Base-by-base conservation (phyloP, 2,329 filamentous ascomycete species). In the Monilinia polystroma region DNA sequence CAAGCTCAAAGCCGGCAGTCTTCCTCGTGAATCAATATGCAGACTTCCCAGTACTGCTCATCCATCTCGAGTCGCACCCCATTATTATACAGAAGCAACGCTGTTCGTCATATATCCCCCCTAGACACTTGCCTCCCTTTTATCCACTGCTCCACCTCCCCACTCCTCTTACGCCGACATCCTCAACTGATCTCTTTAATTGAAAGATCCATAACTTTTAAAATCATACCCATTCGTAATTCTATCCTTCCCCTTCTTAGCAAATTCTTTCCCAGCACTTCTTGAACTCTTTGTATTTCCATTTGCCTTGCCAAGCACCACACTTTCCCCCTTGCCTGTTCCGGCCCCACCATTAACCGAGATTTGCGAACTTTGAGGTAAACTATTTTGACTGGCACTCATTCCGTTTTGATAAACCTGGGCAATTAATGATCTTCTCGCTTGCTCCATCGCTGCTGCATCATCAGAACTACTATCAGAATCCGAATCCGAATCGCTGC, bases 401-500 rank as follows among this genome's bases (percentile, higher is more conserved):
- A 49, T 47, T 29, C 29, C 63, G n/a, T 4, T n/a, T 43, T 58
- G 49, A 49, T 20, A n/a, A 56, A 63, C 41, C 20, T 63, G 38
- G 5, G 49, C 51, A 41, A 63, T 63, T 11, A 66, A 63, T 8
- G 38, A 43, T 32, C 29, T 66, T 47, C 64, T 66, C 51, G 29
- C 29, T 16, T 55, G 8, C 20, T 45, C 54, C 55, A 60, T 59
- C 35, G n/a, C 32, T 38, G 49, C 47, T 3, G 10, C 29, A 10
- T 11, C 57, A 10, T 49, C 64, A 2, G 51, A 66, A 38, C 18
- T 35, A 29, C 53, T 58, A 4, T 62, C 60, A 3, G 59, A 55
- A 43, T 67, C 45, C 45, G 67, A 68, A 57, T 64, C 64, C 12
- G 68, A 66, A 63, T 66, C 64, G 18, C 58, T 66, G 18, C 45